These are phyloP conservation scores for Rachicladosporium sp. DNA, from an alignment of 2,329 filamentous ascomycete genomes.

Conservation along the genomic window DNA sequence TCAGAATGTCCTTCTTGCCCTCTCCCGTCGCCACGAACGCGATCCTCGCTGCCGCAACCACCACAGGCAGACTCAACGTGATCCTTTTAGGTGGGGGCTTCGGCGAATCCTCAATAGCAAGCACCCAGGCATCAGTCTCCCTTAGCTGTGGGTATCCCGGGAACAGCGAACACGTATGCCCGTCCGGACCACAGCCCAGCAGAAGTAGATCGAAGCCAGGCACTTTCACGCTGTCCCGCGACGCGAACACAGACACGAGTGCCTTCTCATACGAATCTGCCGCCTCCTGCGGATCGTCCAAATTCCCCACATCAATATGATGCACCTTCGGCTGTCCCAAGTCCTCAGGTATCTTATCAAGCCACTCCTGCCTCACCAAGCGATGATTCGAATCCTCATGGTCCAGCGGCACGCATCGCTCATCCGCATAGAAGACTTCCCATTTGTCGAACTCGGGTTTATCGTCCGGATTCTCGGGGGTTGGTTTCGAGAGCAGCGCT, in stretches of 20 bases:
- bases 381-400: constrained; percentile 91
- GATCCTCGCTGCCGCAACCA: constrained; percentile 73
- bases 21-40: constrained; percentile 84
- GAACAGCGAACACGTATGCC: constrained; percentile 94
- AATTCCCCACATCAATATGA: constrained; percentile 57
- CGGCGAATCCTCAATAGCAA: constrained; percentile 81
- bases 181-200: constrained; percentile 87
- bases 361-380: constrained; percentile 72
- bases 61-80: constrained; percentile 82
- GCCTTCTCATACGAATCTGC: constrained; percentile 88
- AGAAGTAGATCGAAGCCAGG: constrained; percentile 92
- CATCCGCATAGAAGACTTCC: constrained; percentile 98
- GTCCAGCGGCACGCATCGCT: constrained; percentile 84
- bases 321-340: constrained; percentile 59
- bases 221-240: constrained; percentile 83
- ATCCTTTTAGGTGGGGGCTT: constrained; percentile 88
- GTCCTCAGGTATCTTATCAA: constrained; percentile 70
- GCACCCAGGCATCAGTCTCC: constrained; percentile 83
- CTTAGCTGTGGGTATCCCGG: constrained; percentile 77
- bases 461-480: constrained; percentile 42
- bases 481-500: constrained; percentile 51
- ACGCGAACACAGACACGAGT: constrained; percentile 75
- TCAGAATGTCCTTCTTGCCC: constrained; percentile 84
- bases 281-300: constrained; percentile 76
- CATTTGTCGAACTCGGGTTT: constrained; percentile 69